Evolutionary conservation across 1,139 yeast species (phyloP), one percentile per base, ranked within the genome.

Genomic region (Arxiozyma bovina): DNA sequence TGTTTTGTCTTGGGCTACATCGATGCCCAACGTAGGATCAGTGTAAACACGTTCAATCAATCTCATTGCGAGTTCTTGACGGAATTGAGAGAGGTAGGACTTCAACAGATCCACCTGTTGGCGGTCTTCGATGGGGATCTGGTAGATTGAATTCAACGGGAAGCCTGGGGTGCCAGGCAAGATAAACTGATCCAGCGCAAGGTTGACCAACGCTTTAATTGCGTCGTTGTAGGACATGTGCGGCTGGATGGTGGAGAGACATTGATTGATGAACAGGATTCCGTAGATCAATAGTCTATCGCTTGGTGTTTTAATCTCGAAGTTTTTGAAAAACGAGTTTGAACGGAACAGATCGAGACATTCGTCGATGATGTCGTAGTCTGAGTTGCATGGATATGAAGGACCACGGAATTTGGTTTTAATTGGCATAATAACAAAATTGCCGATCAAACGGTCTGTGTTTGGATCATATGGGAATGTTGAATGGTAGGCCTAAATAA

Each of bases 201-300:
- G 77, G 65, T 93, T 90, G 61, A 87, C 90, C 61, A 93, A 78
- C 23, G 77, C 71, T 62, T 88, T 80, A 53, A 78, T 77, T 1
- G 97, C 96, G 54, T 91, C 97, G 55, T 75, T 74, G 52, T 73
- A 71, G 42, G 74, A 66, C 17, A 75, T 74, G 5, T 76, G 71
- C 48, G 72, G 70, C 53, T 70, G 76, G 62, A 93, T 74, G 58
- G 82, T 79, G 52, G 83, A 76, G 59, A 93, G 77, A 71, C 97
- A 89, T 67, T 89, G 96, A 56, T 94, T 87, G 46, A 88, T 81
- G 69, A 82, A 93, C 58, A 94, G 75, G 57, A 93, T 93, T n/a
- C 99, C 99, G 69, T 93, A 93, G 65, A 94, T 91, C 59, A 93
- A 77, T n/a, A 93, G 80, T 62, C 99, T 79, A 71, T 93, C 99